These are phyloP conservation scores for Melaleuca quinquenervia DNA, from an alignment of 345 rosid genomes.

Conservation along the genomic window DNA sequence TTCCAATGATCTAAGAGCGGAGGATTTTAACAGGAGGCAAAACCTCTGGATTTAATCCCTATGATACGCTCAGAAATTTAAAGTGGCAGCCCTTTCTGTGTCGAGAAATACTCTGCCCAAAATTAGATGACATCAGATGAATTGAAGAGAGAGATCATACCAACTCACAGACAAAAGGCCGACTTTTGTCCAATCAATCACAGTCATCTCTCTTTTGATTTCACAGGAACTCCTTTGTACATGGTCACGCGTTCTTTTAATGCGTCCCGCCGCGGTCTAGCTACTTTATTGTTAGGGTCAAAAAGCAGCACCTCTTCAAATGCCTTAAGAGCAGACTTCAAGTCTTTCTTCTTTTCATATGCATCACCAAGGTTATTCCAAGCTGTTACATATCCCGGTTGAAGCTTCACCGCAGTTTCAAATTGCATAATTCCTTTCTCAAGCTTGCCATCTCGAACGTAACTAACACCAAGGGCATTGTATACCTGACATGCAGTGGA, in stretches of 20 bases:
- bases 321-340: slow-evolving; percentile 70
- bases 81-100: background rate
- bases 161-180: background rate
- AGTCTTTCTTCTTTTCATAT: slow-evolving; percentile 77
- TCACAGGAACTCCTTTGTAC: slow-evolving; percentile 73
- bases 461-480: slow-evolving; percentile 72
- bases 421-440: slow-evolving; percentile 84
- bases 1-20: background rate
- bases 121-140: background rate
- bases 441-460: slow-evolving; percentile 60
- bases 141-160: background rate
- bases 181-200: background rate
- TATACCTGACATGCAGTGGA: slow-evolving; percentile 26
- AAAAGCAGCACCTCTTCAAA: slow-evolving; percentile 87
- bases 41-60: background rate
- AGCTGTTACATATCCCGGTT: slow-evolving; percentile 92
- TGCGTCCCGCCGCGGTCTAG: slow-evolving; percentile 67
- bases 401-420: slow-evolving; percentile 78
- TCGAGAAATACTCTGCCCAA: background rate
- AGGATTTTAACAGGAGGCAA: background rate
- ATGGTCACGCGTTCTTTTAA: slow-evolving; percentile 62
- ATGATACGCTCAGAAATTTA: background rate
- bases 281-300: slow-evolving; percentile 86
- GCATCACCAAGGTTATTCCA: slow-evolving; percentile 99
- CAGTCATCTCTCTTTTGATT: slow-evolving; percentile 61